Conservation (phyloP, 2,329 filamentous ascomycete species). For the Fonsecaea pugnacius region DNA sequence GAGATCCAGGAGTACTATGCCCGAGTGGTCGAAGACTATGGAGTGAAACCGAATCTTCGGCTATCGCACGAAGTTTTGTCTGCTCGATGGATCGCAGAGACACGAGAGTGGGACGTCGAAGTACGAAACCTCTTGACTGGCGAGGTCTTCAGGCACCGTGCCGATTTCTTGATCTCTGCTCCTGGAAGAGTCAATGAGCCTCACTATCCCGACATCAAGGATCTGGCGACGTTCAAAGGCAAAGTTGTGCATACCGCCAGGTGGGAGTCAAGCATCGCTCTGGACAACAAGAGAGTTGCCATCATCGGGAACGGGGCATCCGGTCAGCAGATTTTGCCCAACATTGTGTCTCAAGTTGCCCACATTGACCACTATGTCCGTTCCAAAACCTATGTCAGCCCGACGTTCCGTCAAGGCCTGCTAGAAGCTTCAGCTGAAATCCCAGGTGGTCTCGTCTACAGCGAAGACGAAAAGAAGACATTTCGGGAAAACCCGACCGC, state of each 20-base stretch:
- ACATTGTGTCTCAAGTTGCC: slow-evolving; percentile 33
- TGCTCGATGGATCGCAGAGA: slow-evolving; percentile 45
- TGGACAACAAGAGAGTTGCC: slow-evolving; percentile 46
- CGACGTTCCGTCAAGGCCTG: slow-evolving; percentile 2
- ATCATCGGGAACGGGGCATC: slow-evolving; percentile 36
- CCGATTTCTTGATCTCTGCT: slow-evolving; percentile 39
- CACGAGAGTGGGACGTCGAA: slow-evolving; percentile 51
- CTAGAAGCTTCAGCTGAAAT: slow-evolving; percentile 1
- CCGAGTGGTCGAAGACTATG: slow-evolving; percentile 47
- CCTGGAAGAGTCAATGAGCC: slow-evolving; percentile 35
- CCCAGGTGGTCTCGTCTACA: slow-evolving; percentile 5
- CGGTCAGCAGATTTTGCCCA: slow-evolving; percentile 41
- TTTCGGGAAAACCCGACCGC: slow-evolving; percentile 7
- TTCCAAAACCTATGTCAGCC: slow-evolving; percentile 4
- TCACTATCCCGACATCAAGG: slow-evolving; percentile 44
- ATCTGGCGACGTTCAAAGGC: slow-evolving; percentile 58
- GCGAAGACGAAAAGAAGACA: slow-evolving; percentile 9
- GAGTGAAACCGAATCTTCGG: slow-evolving; percentile 49
- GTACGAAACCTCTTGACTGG: slow-evolving; percentile 42
- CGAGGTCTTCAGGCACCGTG: slow-evolving; percentile 54
- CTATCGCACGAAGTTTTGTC: slow-evolving; percentile 51
- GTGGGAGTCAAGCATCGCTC: slow-evolving; percentile 59
- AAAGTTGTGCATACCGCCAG: slow-evolving; percentile 62
- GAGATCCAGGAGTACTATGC: slow-evolving; percentile 41
- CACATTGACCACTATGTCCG: slow-evolving; percentile 18